phyloP scores from a whole-genome alignment of 495 filamentous ascomycete genomes.

The Tuber brumale region DNA sequence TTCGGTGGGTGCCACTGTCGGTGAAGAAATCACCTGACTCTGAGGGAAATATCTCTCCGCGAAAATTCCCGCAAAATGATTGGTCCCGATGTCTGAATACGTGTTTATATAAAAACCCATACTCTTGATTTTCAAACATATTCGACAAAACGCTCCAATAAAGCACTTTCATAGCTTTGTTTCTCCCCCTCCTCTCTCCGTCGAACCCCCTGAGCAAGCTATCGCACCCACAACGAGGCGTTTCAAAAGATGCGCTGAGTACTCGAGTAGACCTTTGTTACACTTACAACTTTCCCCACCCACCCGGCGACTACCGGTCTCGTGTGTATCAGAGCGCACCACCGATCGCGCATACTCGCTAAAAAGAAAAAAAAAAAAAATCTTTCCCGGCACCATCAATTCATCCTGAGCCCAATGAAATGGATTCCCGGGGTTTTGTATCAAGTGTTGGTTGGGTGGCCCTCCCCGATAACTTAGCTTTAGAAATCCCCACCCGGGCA shows the following conservation, averaged over 20 bases:
- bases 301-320: neutral
- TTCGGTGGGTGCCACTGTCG: constrained; percentile 9
- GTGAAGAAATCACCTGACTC: constrained; percentile 13
- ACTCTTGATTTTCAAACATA: neutral
- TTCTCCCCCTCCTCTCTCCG: neutral
- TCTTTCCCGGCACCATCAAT: neutral
- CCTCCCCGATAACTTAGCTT: neutral
- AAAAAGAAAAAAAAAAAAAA: neutral
- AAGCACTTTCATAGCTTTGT: neutral
- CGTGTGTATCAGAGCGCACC: neutral
- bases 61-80: constrained; percentile 1
- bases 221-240: neutral
- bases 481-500: neutral
- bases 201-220: neutral
- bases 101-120: constrained; percentile 4
- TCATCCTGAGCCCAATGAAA: neutral
- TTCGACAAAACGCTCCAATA: neutral
- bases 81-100: constrained; percentile 5
- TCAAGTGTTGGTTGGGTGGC: neutral
- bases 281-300: neutral
- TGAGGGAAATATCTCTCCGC: constrained; percentile 4
- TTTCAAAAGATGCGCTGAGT: neutral
- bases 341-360: neutral
- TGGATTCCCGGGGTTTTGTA: neutral
- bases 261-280: neutral